Percentiles rank a stretch among this genome's conserved stretches.
Conservation (phyloP, 163 green algal species). For the Scenedesmus sp. region DNA sequence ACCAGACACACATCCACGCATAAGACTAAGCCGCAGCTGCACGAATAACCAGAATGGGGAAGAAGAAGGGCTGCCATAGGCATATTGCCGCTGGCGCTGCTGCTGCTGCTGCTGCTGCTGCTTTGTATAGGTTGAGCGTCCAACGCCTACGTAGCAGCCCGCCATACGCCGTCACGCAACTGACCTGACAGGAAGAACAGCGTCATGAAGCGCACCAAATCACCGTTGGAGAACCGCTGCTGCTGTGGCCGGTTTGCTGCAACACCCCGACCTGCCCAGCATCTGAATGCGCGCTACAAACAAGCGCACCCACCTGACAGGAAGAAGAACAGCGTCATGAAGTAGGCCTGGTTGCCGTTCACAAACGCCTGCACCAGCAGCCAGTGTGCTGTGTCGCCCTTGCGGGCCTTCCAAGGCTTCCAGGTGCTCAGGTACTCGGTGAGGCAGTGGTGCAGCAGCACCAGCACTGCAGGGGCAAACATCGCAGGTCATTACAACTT, state of each 20-base stretch:
- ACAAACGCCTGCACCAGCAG: constrained; percentile 53
- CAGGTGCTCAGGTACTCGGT: constrained; percentile 31
- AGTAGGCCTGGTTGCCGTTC: constrained; percentile 56
- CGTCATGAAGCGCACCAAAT: constrained; percentile 52
- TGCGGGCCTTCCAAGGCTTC: background rate
- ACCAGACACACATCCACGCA: too few relatives aligned
- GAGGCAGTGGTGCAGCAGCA: constrained; percentile 55
- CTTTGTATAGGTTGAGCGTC: too few relatives aligned
- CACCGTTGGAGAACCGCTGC: constrained; percentile 43
- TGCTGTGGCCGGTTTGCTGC: constrained; percentile 16
- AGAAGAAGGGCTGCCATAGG: too few relatives aligned
- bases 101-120: too few relatives aligned
- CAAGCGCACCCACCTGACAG: background rate
- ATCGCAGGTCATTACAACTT: too few relatives aligned
- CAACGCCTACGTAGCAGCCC: too few relatives aligned
- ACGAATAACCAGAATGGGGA: too few relatives aligned
- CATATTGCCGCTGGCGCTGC: too few relatives aligned
- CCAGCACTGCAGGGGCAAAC: background rate
- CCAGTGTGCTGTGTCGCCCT: constrained; percentile 41
- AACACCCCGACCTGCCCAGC: too few relatives aligned
- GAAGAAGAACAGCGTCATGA: constrained; percentile 61
- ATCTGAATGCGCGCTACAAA: too few relatives aligned
- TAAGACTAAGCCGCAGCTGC: too few relatives aligned
- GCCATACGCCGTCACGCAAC: background rate
- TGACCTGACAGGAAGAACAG: constrained; percentile 42